Percentiles rank a stretch among this genome's conserved stretches.
These are phyloP conservation scores for Epithele typhae DNA, from an alignment of 768 basidiomycete genomes.

Conservation along the genomic window DNA sequence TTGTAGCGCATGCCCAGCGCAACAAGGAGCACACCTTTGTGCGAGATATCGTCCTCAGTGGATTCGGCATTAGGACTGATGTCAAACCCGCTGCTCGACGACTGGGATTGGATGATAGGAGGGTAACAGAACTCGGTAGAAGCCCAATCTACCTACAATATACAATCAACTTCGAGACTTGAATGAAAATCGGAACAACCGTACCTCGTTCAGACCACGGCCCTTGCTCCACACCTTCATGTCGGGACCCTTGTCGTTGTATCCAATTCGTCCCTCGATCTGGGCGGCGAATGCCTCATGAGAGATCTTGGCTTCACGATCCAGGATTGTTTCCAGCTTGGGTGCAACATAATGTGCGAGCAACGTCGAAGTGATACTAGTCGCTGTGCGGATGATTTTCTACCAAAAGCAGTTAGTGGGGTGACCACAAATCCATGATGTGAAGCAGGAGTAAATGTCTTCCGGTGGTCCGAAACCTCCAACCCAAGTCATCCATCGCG, in stretches of 20 bases:
- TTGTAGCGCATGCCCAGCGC: constrained; percentile 89
- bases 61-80: constrained; percentile 85
- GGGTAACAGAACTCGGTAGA: constrained; percentile 91
- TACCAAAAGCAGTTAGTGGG: constrained; percentile 27
- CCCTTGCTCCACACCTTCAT: constrained; percentile 89
- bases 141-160: constrained; percentile 76
- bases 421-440: constrained; percentile 2
- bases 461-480: too few species aligned
- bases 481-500: too few species aligned
- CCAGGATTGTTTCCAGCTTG: constrained; percentile 87
- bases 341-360: constrained; percentile 82
- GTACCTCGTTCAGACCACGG: constrained; percentile 67
- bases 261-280: constrained; percentile 86
- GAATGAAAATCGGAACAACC: constrained; percentile 23
- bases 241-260: constrained; percentile 85
- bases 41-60: constrained; percentile 73
- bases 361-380: constrained; percentile 78
- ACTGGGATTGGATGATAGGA: constrained; percentile 93
- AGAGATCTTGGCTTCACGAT: constrained; percentile 85
- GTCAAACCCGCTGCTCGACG: constrained; percentile 81
- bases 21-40: constrained; percentile 85
- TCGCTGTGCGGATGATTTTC: constrained; percentile 76
- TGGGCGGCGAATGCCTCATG: constrained; percentile 84
- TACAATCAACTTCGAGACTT: neutral
- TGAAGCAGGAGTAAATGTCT: too few species aligned